Conservation (phyloP, 2,329 filamentous ascomycete genomes). For the Thielaviopsis cerberus region DNA sequence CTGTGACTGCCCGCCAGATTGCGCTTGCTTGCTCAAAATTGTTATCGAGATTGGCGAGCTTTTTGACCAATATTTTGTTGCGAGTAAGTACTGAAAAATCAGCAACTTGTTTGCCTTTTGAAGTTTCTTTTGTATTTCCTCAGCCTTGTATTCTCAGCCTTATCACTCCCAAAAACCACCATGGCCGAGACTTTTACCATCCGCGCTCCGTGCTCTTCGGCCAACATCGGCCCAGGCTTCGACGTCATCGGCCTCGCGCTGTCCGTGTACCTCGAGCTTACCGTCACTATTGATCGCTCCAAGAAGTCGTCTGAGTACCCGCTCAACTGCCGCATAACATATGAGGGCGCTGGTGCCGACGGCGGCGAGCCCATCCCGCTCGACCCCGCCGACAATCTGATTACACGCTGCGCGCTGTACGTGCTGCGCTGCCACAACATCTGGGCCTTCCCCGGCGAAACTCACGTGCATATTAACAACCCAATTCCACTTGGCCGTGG, state of each 20-base stretch:
- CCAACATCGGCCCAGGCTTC: conserved; percentile 94
- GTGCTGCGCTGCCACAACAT: conserved; percentile 83
- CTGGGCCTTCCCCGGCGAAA: conserved; percentile 65
- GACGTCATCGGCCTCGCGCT: conserved; percentile 92
- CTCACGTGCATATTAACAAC: conserved; percentile 86
- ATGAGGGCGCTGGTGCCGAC: conserved; percentile 64
- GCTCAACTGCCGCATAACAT: conserved; percentile 76
- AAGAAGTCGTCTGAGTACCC: conserved; percentile 36
- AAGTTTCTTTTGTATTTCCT: background rate
- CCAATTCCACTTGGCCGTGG: conserved; percentile 85
- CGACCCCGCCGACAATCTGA: conserved; percentile 71
- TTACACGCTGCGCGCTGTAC: conserved; percentile 86
- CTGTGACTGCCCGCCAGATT: background rate
- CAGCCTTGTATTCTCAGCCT: background rate
- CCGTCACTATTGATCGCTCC: conserved; percentile 54
- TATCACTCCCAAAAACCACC: background rate
- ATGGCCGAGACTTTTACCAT: conserved; percentile 46
- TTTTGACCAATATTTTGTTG: background rate
- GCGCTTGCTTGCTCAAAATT: background rate
- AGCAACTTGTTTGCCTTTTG: background rate
- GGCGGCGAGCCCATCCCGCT: conserved; percentile 52
- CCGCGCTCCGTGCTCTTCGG: conserved; percentile 79
- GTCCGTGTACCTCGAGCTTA: conserved; percentile 80
- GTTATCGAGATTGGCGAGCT: background rate
- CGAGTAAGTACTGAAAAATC: background rate